Conservation (phyloP, 108 stramenopile species). For the Aureococcus anophagefferens region DNA sequence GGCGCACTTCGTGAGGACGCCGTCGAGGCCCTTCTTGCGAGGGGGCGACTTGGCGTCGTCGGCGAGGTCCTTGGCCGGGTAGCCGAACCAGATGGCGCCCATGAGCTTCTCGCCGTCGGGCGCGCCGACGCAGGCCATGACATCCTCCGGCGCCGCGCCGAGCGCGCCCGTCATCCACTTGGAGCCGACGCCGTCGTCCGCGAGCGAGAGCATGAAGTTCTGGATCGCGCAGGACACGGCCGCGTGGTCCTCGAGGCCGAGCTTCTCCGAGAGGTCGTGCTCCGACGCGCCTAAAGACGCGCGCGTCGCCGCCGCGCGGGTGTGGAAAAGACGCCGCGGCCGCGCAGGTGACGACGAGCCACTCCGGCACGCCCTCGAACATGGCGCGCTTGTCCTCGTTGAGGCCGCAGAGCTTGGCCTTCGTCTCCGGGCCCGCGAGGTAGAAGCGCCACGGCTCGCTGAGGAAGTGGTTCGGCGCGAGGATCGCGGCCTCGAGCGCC, state of each 20-base stretch:
- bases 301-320: no score
- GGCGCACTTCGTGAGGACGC: not conserved
- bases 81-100: constrained; percentile 8
- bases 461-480: constrained; percentile 11
- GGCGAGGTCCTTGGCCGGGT: not conserved
- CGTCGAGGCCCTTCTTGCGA: constrained; percentile 5
- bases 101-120: constrained; percentile 10
- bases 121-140: constrained; percentile 3
- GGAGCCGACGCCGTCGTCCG: constrained; percentile 3
- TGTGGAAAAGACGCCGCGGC: no score
- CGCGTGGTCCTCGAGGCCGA: constrained; percentile 7
- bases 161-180: constrained; percentile 15
- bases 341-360: constrained; percentile 9
- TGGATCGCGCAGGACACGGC: constrained; percentile 8
- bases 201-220: constrained; percentile 12
- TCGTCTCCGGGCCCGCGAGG: not conserved
- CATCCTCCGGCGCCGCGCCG: constrained; percentile 4
- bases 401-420: not conserved
- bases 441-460: constrained; percentile 9
- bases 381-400: constrained; percentile 5
- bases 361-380: constrained; percentile 8
- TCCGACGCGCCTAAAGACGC: no score
- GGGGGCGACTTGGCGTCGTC: constrained; percentile 5
- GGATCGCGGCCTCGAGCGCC: constrained; percentile 10
- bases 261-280: not conserved